phyloP scores from a whole-genome alignment of 2,329 filamentous ascomycete species.

The Pseudovirgaria hyperparasitica region DNA sequence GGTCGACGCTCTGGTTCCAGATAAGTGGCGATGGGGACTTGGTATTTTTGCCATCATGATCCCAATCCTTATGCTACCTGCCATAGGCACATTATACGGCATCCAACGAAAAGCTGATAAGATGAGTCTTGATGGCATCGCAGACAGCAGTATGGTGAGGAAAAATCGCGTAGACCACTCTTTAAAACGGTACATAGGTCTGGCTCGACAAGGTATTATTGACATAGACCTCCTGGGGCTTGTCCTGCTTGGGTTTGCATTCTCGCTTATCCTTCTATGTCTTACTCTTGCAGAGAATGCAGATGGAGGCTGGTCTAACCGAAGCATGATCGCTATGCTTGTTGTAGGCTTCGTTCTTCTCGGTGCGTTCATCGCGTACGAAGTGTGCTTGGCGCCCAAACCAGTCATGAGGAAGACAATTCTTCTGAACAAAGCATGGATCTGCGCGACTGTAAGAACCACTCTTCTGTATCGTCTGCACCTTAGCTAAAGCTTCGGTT shows the following conservation, averaged over 20 bases:
- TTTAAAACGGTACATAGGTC: slow-evolving; percentile 1
- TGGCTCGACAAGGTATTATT: slow-evolving; percentile 11
- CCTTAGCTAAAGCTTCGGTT: too few species aligned
- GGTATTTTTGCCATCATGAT: slow-evolving; percentile 16
- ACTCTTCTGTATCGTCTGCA: too few species aligned
- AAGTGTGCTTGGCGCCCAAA: slow-evolving; percentile 10
- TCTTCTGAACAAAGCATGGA: slow-evolving; percentile 10
- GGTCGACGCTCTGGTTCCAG: slow-evolving; percentile 22
- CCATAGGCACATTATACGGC: slow-evolving; percentile 14
- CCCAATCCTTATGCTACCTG: slow-evolving; percentile 10
- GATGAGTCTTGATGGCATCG: slow-evolving; percentile 10
- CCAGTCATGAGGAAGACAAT: slow-evolving; percentile 11
- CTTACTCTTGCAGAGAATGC: slow-evolving; percentile 9
- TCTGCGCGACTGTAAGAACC: slow-evolving; percentile 7
- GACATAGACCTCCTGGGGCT: slow-evolving; percentile 12
- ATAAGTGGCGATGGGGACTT: slow-evolving; percentile 18
- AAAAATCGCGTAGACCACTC: slow-evolving; percentile 4
- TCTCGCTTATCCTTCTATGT: slow-evolving; percentile 10
- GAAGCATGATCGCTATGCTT: slow-evolving; percentile 9
- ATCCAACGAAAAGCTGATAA: slow-evolving; percentile 11
- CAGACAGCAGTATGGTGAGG: slow-evolving; percentile 7
- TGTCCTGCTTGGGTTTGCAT: slow-evolving; percentile 9
- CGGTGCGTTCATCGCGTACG: slow-evolving; percentile 5
- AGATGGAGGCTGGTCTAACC: slow-evolving; percentile 10
- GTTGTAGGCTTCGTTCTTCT: slow-evolving; percentile 9